Evolutionary conservation across 192 early-diverging fungal genomes (phyloP), one percentile per base, ranked within the genome.

Genomic region (Coemansia furcata): DNA sequence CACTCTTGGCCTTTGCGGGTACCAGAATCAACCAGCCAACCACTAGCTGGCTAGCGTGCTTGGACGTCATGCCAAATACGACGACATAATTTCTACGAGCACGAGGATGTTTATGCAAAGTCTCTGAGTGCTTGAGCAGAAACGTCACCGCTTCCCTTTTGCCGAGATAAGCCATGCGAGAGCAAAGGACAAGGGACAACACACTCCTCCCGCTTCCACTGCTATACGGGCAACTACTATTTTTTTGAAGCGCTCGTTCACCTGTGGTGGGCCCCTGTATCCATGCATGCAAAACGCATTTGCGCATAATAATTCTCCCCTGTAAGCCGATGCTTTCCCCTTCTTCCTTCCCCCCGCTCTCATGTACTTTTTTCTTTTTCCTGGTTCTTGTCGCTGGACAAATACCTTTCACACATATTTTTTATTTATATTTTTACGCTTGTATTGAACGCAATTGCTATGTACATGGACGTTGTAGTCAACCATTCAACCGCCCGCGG

Each of bases 381-480:
- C 23, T 19, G 37, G 43, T 47, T 54, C 21, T 39, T 50, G 43
- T 49, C 49, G 21, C 42, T 59, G 54, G 46, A 42, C 39, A 50
- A 55, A 8, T 33, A 8, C 44, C 2, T 19, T 57, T 54, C n/a
- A n/a, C n/a, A n/a, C n/a, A n/a, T 47, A 58, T 36, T 36, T 66
- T 65, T 62, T 39, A 55, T 60, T 65, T 62, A 11, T 9, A 60
- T n/a, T 33, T 44, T 61, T 40, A 43, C 60, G 57, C 59, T 67
- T 58, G 35, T 49, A 49, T 52, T 65, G 39, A 49, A 55, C 64
- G 38, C 47, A 39, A 19, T 36, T 19, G 15, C 19, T 8, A 36
- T 69, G 62, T 23, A 55, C 12, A 39, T 55, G 30, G 36, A 42
- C n/a, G 44, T 57, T 71, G 58, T 72, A 72, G 76, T 78, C 58